Conservation (phyloP, 306 rosid genomes). For the Phaseolus lunatus region DNA sequence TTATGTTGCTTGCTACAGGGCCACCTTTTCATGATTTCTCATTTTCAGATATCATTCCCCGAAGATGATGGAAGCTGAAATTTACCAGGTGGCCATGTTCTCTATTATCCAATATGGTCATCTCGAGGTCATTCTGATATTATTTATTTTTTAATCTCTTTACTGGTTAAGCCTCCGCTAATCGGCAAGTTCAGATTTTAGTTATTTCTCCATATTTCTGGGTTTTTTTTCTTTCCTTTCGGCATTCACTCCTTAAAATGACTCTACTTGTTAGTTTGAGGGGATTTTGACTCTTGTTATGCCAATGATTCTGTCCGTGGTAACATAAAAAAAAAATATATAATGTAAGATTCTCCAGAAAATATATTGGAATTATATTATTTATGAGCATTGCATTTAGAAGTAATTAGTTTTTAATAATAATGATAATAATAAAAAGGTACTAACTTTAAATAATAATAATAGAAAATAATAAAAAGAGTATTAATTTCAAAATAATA, state of each 20-base stretch:
- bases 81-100: slow-evolving; percentile 9
- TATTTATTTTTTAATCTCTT: not conserved
- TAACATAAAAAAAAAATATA: too few species aligned
- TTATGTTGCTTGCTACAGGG: slow-evolving; percentile 61
- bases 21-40: slow-evolving; percentile 93
- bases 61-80: slow-evolving; percentile 50
- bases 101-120: not conserved
- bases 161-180: slow-evolving; percentile 11
- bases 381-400: too few species aligned
- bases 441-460: too few species aligned
- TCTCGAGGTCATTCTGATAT: slow-evolving; percentile 2
- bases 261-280: not conserved
- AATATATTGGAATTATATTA: too few species aligned
- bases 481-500: too few species aligned
- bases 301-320: not conserved
- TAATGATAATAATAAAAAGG: too few species aligned
- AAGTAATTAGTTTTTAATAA: too few species aligned
- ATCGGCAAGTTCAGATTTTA: not conserved
- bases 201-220: not conserved
- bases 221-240: not conserved
- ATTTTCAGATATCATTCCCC: slow-evolving; percentile 76
- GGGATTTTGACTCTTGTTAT: not conserved
- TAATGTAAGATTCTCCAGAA: too few species aligned
- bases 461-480: too few species aligned
- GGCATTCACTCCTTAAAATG: not conserved